phyloP scores from a whole-genome alignment of 495 filamentous ascomycete genomes.

The Neurospora sp. region DNA sequence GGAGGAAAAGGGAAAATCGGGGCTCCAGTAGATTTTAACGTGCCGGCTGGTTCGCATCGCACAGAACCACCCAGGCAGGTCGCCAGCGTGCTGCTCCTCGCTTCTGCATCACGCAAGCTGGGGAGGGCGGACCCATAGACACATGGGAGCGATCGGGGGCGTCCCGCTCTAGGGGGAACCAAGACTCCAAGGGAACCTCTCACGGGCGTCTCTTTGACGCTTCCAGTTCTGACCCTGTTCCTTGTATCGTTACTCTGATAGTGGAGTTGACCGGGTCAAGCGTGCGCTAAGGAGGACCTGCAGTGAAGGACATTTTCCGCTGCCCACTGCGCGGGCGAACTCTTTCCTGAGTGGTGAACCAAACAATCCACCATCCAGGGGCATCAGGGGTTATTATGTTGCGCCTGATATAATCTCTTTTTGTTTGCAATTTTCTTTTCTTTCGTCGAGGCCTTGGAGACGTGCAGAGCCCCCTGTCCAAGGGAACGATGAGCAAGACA shows the following conservation, averaged over 20 bases:
- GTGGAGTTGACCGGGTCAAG: slow-evolving; percentile 16
- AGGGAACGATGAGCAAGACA: background rate
- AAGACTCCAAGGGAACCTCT: slow-evolving; percentile 5
- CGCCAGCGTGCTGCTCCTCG: background rate
- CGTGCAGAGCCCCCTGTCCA: background rate
- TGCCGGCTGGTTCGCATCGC: slow-evolving; percentile 1
- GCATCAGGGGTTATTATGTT: background rate
- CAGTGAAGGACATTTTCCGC: slow-evolving; percentile 11
- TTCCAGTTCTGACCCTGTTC: slow-evolving; percentile 13
- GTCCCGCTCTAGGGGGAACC: background rate
- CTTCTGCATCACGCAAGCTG: slow-evolving; percentile 13
- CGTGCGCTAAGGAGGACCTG: slow-evolving; percentile 8
- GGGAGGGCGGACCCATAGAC: slow-evolving; percentile 4
- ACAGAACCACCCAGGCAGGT: slow-evolving; percentile 7
- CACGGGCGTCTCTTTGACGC: background rate
- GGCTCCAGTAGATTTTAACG: slow-evolving; percentile 10
- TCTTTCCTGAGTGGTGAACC: background rate
- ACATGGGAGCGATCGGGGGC: background rate
- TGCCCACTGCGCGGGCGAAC: slow-evolving; percentile 1
- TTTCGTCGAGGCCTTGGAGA: background rate
- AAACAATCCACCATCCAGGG: background rate
- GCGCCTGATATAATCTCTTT: background rate
- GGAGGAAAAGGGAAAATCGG: slow-evolving; percentile 12
- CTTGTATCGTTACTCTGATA: slow-evolving; percentile 11
- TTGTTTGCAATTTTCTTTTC: background rate